A percentile compares a stretch with the other conserved stretches of the same genome.
phyloP scores from a whole-genome alignment of 495 filamentous ascomycete genomes.

The Jackrogersella multiformis region DNA sequence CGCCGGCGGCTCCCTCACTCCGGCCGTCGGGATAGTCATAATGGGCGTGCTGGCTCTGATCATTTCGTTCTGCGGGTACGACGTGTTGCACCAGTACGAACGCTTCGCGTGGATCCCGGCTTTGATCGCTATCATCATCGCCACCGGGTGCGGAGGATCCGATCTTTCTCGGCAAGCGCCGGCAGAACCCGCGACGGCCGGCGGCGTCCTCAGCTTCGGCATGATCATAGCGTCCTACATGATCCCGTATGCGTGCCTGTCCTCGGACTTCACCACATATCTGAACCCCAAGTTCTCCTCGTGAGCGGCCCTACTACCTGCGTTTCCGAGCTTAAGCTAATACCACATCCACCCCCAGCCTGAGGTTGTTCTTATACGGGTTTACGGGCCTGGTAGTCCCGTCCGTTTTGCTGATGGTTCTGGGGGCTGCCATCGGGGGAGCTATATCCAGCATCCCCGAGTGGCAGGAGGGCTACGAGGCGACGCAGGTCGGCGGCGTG shows the following conservation, averaged over 20 bases:
- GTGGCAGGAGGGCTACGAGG: constrained; percentile 59
- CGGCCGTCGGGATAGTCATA: constrained; percentile 61
- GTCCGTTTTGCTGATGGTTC: constrained; percentile 60
- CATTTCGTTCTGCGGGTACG: constrained; percentile 68
- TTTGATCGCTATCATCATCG: constrained; percentile 60
- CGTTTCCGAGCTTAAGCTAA: not conserved
- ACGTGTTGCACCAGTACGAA: constrained; percentile 67
- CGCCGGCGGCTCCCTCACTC: constrained; percentile 57
- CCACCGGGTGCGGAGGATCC: constrained; percentile 53
- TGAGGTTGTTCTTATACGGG: constrained; percentile 56
- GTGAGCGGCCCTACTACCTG: constrained; percentile 37
- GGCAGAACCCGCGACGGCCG: constrained; percentile 39
- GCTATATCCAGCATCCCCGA: constrained; percentile 51
- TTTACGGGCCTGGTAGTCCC: constrained; percentile 59
- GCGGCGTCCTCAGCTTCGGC: constrained; percentile 50
- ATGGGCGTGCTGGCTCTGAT: constrained; percentile 61
- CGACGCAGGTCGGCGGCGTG: constrained; percentile 61
- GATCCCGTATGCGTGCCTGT: constrained; percentile 56
- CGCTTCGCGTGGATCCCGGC: constrained; percentile 68
- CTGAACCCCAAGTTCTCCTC: constrained; percentile 56
- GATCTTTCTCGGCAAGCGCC: constrained; percentile 47
- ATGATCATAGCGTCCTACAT: constrained; percentile 59
- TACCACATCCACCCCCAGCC: constrained; percentile 32
- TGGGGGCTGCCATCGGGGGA: constrained; percentile 64
- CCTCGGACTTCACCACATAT: constrained; percentile 61